Base-by-base conservation (phyloP, 2,329 filamentous ascomycete genomes). In the Ceratocystis huliohia region DNA sequence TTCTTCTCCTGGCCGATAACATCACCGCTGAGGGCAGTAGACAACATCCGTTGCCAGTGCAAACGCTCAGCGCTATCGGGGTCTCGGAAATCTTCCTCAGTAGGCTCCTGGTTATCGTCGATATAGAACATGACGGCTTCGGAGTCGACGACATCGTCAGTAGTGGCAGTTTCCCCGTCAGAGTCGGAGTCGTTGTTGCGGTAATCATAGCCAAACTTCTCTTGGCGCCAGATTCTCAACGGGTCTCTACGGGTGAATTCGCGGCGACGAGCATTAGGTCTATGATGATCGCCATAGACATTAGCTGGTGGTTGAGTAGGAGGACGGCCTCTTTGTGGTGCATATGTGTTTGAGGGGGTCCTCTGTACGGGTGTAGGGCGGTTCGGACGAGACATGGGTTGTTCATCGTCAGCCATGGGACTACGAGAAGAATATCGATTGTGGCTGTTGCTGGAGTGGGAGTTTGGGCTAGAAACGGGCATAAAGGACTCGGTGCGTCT, bases 1-100 rank as follows among this genome's bases (percentile, higher is more conserved):
- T 96, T 96, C 81, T 99, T 99, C 78, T 99, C 94, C 75, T 99
- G 94, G 72, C 91, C 90, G 67, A 99, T 93, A 7, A 99, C 94
- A 74, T 99, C 94, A 70, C 94, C 94, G 0, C 92, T 96, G 70
- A 99, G 78, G 3, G 99, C 94, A 15, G 93, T 95, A 68, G 93
- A 90, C 66, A 99, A 78, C 94, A 99, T 99, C 2, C 91, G 91
- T 76, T 99, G 92, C 94, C 94, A 99, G 76, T 99, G 94, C 28
- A 99, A 80, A 57, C 93, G 82, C 75, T 97, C 94, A 69, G 92
- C 83, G 73, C 92, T 96, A 69, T 87, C 85, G 0, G 91, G 89
- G 71, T 96, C 89, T 75, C 89, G 88, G 64, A 97, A 76, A 74
- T 99, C 94, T 72, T 97, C 94, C 28, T 90, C 82, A 2, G 90